A percentile compares a stretch with the other conserved stretches of the same genome.
Conservation (phyloP, 2,329 filamentous ascomycete genomes). For the Colletotrichum siamense region DNA sequence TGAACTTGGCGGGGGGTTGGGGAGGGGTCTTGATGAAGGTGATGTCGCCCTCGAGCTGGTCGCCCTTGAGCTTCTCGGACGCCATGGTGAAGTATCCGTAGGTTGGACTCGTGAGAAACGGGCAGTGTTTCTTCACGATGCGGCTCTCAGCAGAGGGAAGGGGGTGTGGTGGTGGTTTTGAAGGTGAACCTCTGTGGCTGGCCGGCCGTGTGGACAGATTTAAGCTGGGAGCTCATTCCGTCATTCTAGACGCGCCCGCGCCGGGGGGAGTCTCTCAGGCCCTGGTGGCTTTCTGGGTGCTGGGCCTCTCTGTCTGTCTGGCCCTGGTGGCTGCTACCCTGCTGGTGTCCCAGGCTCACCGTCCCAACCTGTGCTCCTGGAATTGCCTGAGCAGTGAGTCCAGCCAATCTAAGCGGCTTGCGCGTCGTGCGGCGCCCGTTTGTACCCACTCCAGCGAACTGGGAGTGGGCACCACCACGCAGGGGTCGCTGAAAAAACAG, state of each 20-base stretch:
- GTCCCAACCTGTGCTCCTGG: not conserved
- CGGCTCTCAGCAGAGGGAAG: not conserved
- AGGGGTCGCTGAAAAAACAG: slow-evolving; percentile 10
- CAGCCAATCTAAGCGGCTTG: not conserved
- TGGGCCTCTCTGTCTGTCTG: not conserved
- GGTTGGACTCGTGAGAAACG: not conserved
- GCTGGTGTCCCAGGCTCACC: not conserved
- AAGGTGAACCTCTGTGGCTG: not conserved
- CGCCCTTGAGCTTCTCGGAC: slow-evolving; percentile 23
- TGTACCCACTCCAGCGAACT: not conserved
- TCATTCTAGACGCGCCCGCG: not conserved
- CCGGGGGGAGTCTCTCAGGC: not conserved
- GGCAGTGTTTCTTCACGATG: not conserved
- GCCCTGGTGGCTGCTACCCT: not conserved
- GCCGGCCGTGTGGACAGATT: slow-evolving; percentile 18
- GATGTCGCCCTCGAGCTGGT: slow-evolving; percentile 40
- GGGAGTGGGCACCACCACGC: not conserved
- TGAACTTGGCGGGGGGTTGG: slow-evolving; percentile 61
- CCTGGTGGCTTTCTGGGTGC: not conserved
- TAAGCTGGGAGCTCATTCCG: slow-evolving; percentile 16
- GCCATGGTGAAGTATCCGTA: slow-evolving; percentile 19
- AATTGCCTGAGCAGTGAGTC: not conserved
- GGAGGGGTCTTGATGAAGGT: slow-evolving; percentile 49
- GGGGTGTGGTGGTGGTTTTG: not conserved
- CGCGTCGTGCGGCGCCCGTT: not conserved